These are phyloP conservation scores for Trichoderma atroviride DNA, from an alignment of 2,329 filamentous ascomycete species.

Conservation along the genomic window DNA sequence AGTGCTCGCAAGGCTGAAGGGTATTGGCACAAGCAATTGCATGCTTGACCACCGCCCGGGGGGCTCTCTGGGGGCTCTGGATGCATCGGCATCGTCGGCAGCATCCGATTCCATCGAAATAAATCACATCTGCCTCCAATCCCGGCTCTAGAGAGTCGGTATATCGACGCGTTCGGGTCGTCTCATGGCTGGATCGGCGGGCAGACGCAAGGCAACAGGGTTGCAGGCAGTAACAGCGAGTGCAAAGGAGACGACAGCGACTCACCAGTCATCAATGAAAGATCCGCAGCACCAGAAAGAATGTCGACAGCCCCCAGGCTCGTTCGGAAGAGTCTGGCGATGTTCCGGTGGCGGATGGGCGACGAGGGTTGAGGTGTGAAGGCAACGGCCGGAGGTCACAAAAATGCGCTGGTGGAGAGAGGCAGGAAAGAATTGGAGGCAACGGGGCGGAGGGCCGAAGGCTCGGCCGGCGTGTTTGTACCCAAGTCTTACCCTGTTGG, in stretches of 20 bases:
- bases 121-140: conserved; percentile 32
- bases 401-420: conserved; percentile 42
- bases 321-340: conserved; percentile 34
- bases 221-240: conserved; percentile 37
- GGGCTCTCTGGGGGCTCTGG: conserved; percentile 31
- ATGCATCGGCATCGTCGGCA: conserved; percentile 40
- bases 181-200: conserved; percentile 43
- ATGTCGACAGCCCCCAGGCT: conserved; percentile 33
- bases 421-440: conserved; percentile 47
- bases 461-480: conserved; percentile 37
- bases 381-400: conserved; percentile 41
- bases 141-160: conserved; percentile 36
- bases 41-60: conserved; percentile 33
- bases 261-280: conserved; percentile 57
- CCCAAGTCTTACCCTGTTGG: conserved; percentile 31
- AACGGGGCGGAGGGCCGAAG: conserved; percentile 33
- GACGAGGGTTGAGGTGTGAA: conserved; percentile 40
- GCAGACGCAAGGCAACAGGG: conserved; percentile 41
- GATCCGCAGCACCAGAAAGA: conserved; percentile 42
- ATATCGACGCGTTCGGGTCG: conserved; percentile 41
- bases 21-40: conserved; percentile 50
- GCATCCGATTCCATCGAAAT: conserved; percentile 43
- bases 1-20: conserved; percentile 54
- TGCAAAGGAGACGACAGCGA: conserved; percentile 37
- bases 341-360: conserved; percentile 31